Base-by-base conservation (phyloP, 2,329 filamentous ascomycete species). In the Fusarium caatingaense region DNA sequence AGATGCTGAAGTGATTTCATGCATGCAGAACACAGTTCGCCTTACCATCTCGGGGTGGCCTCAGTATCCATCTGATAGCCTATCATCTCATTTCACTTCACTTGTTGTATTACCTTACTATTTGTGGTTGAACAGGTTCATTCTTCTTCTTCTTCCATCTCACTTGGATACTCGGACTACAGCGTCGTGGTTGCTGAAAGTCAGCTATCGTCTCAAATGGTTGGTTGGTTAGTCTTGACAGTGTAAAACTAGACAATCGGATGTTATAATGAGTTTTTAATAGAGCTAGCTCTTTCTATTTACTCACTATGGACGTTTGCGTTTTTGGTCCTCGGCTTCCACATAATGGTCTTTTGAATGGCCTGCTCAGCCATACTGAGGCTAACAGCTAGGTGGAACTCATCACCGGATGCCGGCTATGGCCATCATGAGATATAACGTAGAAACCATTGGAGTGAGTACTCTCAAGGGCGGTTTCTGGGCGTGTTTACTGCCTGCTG, bases 321-420 rank as follows among this genome's bases (percentile, higher is more conserved):
- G 8, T 18, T 50, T 13, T 37, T 53, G 25, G 30, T 40, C 15
- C 23, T 18, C 12, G 12, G 3, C 23, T 16, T 40, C 6, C 25
- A 42, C 18, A 23, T 20, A 37, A 20, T 13, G 49, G 28, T 45
- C 59, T 32, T 12, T 51, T 44, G 12, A 8, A 42, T 20, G 54
- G 30, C 59, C 30, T 16, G 28, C 32, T 68, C 30, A 45, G 59
- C 34, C 49, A 68, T 28, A 53, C 18, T 25, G 6, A 11, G 12
- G 16, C 48, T 27, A 54, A 23, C 44, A 42, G 25, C n/a, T 16
- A 32, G 13, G 21, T 25, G 28, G 57, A 53, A 25, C n/a, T 21
- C 53, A 21, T 21, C 16, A 25, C 37, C 32, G 47, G 44, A 57
- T 47, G 50, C 23, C 55, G 10, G 21, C 23, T 32, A 20, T 21